Evolutionary conservation across 805 yeast species (phyloP).

Genomic region (Lipomyces yamadae): DNA sequence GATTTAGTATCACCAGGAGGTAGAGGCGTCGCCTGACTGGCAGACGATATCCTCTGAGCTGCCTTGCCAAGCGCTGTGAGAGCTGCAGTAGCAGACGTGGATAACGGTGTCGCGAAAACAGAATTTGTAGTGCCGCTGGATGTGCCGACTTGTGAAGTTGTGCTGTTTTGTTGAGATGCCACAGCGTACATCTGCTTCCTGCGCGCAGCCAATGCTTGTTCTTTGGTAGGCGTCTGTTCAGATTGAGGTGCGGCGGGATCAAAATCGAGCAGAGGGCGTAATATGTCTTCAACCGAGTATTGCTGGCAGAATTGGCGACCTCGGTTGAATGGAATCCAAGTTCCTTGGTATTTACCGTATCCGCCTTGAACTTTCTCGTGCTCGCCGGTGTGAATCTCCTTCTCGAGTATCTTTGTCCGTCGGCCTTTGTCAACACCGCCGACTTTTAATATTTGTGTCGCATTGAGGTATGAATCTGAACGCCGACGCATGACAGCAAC

Average conservation of each 20-base stretch:
- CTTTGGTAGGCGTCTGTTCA: conserved; percentile 55
- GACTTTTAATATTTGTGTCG: conserved; percentile 70
- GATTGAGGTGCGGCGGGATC: conserved; percentile 45
- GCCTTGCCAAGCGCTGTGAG: conserved; percentile 30
- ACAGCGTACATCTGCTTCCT: conserved; percentile 42
- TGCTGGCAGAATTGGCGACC: conserved; percentile 58
- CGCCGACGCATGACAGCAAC: conserved; percentile 71
- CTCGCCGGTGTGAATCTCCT: conserved; percentile 64
- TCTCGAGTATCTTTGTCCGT: conserved; percentile 65
- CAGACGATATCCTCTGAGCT: conserved; percentile 7
- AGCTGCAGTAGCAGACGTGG: conserved; percentile 30
- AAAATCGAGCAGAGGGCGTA: conserved; percentile 56
- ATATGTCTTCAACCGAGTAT: conserved; percentile 59
- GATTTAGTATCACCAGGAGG: conserved; percentile 6
- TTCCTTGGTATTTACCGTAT: conserved; percentile 75
- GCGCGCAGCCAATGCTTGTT: conserved; percentile 52
- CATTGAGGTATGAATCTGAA: conserved; percentile 68
- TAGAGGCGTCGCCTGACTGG: not conserved
- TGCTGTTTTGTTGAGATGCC: conserved; percentile 23
- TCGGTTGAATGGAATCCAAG: conserved; percentile 63
- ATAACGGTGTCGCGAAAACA: conserved; percentile 4
- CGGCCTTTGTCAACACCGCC: conserved; percentile 70
- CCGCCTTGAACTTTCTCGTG: conserved; percentile 78
- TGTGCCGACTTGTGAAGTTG: conserved; percentile 11
- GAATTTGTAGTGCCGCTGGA: conserved; percentile 7